These are phyloP conservation scores for Exutisphaerella laricina DNA, from an alignment of 2,329 filamentous ascomycete species.

Conservation along the genomic window DNA sequence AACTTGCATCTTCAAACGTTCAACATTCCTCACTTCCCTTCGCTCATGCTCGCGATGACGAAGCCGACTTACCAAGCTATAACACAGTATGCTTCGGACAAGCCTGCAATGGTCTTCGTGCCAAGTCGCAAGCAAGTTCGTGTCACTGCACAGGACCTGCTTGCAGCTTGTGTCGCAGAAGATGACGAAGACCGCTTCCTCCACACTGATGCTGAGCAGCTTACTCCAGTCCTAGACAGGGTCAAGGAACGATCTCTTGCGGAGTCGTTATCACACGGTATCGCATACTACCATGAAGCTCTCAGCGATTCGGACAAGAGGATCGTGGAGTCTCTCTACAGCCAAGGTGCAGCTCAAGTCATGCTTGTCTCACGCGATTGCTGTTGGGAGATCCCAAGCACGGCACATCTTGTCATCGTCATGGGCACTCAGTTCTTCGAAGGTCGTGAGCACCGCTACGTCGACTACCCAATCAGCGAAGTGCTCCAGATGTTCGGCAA, in stretches of 20 bases:
- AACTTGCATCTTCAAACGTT: slow-evolving; percentile 95
- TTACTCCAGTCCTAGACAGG: slow-evolving; percentile 72
- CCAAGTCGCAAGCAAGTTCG: slow-evolving; percentile 90
- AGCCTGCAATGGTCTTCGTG: slow-evolving; percentile 87
- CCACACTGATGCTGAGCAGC: slow-evolving; percentile 74
- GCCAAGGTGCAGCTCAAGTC: slow-evolving; percentile 82
- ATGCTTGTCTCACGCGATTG: slow-evolving; percentile 78
- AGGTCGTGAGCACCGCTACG: slow-evolving; percentile 90
- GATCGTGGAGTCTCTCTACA: slow-evolving; percentile 89
- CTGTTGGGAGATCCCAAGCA: slow-evolving; percentile 89
- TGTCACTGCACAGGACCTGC: slow-evolving; percentile 75
- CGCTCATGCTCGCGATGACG: slow-evolving; percentile 97
- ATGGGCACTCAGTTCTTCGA: slow-evolving; percentile 99
- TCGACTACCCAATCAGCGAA: slow-evolving; percentile 92
- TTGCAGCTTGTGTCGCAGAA: slow-evolving; percentile 80
- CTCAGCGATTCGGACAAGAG: slow-evolving; percentile 82
- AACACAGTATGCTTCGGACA: slow-evolving; percentile 78
- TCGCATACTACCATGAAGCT: slow-evolving; percentile 96
- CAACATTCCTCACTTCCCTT: slow-evolving; percentile 93
- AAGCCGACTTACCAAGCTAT: slow-evolving; percentile 89
- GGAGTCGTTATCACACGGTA: slow-evolving; percentile 84
- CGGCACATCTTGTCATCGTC: slow-evolving; percentile 83
- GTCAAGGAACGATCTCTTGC: slow-evolving; percentile 82
- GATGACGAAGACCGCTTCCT: slow-evolving; percentile 93
- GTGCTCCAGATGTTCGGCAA: slow-evolving; percentile 98